Evolutionary conservation across 345 rosid species (phyloP).

Genomic region (Barbarea vulgaris): DNA sequence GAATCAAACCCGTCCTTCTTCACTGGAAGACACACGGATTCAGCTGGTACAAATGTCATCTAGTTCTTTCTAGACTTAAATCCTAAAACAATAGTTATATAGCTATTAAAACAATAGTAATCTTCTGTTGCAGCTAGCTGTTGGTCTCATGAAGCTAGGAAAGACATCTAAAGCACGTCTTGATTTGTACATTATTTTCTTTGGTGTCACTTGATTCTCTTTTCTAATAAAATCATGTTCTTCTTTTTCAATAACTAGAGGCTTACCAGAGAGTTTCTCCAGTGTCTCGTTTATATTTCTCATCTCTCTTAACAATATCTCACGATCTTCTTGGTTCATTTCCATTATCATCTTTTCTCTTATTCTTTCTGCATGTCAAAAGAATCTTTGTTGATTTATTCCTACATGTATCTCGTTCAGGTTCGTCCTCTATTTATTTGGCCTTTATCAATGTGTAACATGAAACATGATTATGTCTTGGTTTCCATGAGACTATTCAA

Average conservation of each 20-base stretch:
- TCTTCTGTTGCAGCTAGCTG: conserved; percentile 59
- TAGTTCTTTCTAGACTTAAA: conserved; percentile 41
- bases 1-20: conserved; percentile 40
- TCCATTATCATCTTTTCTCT: conserved; percentile 46
- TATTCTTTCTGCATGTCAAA: conserved; percentile 51
- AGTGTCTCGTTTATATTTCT: conserved; percentile 44
- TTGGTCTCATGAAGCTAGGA: conserved; percentile 77
- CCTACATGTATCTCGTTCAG: no score
- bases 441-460: no score
- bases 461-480: no score
- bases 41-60: conserved; percentile 51
- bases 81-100: conserved; percentile 26
- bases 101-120: conserved; percentile 44
- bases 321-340: conserved; percentile 55
- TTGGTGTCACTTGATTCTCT: conserved; percentile 31
- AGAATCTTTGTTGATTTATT: neutral
- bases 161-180: conserved; percentile 44
- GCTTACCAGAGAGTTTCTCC: conserved; percentile 47
- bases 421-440: no score
- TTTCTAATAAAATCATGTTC: conserved; percentile 39
- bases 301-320: conserved; percentile 41
- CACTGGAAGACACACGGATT: conserved; percentile 56
- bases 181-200: conserved; percentile 26
- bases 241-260: conserved; percentile 32
- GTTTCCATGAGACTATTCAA: no score